Evolutionary conservation across 2,329 filamentous ascomycete species (phyloP).

Genomic region (Fusarium burgessii): DNA sequence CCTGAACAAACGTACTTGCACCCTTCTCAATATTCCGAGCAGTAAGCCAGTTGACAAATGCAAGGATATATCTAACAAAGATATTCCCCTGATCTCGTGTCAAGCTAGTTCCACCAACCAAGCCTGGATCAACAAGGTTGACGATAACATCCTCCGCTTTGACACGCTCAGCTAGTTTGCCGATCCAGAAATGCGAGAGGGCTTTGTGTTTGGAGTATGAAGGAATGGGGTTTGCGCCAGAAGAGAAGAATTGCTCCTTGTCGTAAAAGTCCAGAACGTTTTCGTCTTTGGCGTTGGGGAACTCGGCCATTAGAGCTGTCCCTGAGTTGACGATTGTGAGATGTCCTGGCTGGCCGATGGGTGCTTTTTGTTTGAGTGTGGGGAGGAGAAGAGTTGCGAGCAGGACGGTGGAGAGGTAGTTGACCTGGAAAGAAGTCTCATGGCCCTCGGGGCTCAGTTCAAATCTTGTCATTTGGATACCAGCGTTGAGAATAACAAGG

Average conservation of each 20-base stretch:
- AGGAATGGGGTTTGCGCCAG: slow-evolving; percentile 8
- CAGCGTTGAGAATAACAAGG: slow-evolving; percentile 61
- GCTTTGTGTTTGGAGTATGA: slow-evolving; percentile 49
- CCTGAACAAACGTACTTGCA: slow-evolving; percentile 39
- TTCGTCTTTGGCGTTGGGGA: slow-evolving; percentile 40
- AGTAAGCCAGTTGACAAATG: slow-evolving; percentile 14
- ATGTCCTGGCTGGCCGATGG: slow-evolving; percentile 35
- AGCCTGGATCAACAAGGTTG: slow-evolving; percentile 61
- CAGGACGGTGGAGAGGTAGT: slow-evolving; percentile 53
- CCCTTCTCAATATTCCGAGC: slow-evolving; percentile 32
- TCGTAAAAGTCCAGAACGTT: slow-evolving; percentile 49
- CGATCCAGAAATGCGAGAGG: slow-evolving; percentile 51
- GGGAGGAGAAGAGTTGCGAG: slow-evolving; percentile 52
- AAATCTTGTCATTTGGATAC: slow-evolving; percentile 45
- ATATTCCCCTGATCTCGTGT: slow-evolving; percentile 46
- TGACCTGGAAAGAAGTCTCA: slow-evolving; percentile 56
- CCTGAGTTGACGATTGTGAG: slow-evolving; percentile 51
- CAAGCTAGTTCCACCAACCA: slow-evolving; percentile 58
- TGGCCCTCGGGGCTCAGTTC: slow-evolving; percentile 50
- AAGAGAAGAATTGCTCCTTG: slow-evolving; percentile 33
- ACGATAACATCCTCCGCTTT: slow-evolving; percentile 56
- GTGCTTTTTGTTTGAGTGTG: slow-evolving; percentile 46
- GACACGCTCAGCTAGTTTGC: slow-evolving; percentile 54
- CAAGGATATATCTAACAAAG: slow-evolving; percentile 20
- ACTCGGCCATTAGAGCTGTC: slow-evolving; percentile 35